These are phyloP conservation scores for Penicillium psychrofluorescens DNA, from an alignment of 495 filamentous ascomycete species.

Conservation along the genomic window DNA sequence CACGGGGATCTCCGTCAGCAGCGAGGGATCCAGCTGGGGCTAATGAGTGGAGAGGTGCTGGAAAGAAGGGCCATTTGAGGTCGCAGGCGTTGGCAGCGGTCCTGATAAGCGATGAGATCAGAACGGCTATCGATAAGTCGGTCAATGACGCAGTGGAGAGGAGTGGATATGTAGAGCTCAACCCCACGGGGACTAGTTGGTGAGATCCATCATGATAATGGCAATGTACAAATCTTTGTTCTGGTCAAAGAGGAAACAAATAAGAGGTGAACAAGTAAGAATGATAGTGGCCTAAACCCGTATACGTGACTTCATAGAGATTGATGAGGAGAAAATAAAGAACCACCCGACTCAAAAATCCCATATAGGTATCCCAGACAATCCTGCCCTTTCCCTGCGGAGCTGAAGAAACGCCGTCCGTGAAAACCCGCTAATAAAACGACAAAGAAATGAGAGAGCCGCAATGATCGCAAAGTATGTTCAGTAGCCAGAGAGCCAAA, in stretches of 20 bases:
- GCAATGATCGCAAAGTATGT: slow-evolving; percentile 6
- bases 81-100: too few relatives aligned
- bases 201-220: too few relatives aligned
- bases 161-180: too few relatives aligned
- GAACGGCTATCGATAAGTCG: too few relatives aligned
- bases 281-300: not conserved
- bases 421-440: slow-evolving; percentile 18
- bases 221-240: not conserved
- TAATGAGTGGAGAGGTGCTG: too few relatives aligned
- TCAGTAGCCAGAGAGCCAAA: slow-evolving; percentile 5
- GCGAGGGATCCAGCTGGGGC: too few relatives aligned
- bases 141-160: too few relatives aligned
- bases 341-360: slow-evolving; percentile 1
- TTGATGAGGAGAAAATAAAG: not conserved
- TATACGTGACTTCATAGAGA: slow-evolving; percentile 11
- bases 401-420: slow-evolving; percentile 19
- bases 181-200: too few relatives aligned
- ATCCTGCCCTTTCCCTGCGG: slow-evolving; percentile 4
- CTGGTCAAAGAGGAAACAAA: not conserved
- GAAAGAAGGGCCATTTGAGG: too few relatives aligned
- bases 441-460: slow-evolving; percentile 7
- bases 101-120: too few relatives aligned
- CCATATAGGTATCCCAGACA: slow-evolving; percentile 3
- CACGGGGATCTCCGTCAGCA: too few relatives aligned
- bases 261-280: slow-evolving; percentile 3